Evolutionary conservation across 78 protist genomes (phyloP), one percentile per base, ranked within the genome.

Genomic region (Pigoraptor vietnamica): DNA sequence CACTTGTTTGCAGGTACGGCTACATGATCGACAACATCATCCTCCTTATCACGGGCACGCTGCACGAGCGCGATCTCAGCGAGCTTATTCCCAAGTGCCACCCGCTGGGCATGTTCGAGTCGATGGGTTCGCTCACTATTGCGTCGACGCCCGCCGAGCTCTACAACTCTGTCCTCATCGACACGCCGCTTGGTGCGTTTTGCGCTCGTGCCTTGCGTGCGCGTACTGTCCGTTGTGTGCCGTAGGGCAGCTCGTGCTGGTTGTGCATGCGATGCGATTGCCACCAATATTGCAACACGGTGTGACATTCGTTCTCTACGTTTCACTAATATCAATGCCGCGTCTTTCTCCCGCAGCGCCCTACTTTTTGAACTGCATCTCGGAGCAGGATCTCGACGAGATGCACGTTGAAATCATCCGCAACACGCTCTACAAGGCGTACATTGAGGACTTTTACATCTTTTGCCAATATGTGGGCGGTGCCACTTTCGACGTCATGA

Each of bases 21-120:
- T 98, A 99, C 96, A 98, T 98, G 99, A 98, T 99, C 93, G 99
- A 98, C 96, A 99, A 99, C 95, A 93, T 99, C 23, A 92, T 98
- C 37, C 96, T 98, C 67, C 91, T 99, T 38, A 94, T 99, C 90
- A 94, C 97, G 23, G 99, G 99, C 89, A 94, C 99, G 25, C 91
- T 97, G 35, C 97, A 97, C 97, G 98, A 95, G 83, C 90, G 98
- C 40, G 97, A 96, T 92, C 89, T 96, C 81, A 21, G 79, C 36
- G 98, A 97, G 90, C 94, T 98, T 2, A 37, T 97, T 33, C 96
- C 93, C 81, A 96, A 97, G 92, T 97, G 98, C 95, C 99, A 99
- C 93, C 99, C 99, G 32, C 97, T 98, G 34, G 99, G 99, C 32
- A 36, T 92, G 88, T 98, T 98, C 86, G 96, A 96, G 56, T 81